Conservation (phyloP, 495 filamentous ascomycete species). For the Trichoderma erinaceum region DNA sequence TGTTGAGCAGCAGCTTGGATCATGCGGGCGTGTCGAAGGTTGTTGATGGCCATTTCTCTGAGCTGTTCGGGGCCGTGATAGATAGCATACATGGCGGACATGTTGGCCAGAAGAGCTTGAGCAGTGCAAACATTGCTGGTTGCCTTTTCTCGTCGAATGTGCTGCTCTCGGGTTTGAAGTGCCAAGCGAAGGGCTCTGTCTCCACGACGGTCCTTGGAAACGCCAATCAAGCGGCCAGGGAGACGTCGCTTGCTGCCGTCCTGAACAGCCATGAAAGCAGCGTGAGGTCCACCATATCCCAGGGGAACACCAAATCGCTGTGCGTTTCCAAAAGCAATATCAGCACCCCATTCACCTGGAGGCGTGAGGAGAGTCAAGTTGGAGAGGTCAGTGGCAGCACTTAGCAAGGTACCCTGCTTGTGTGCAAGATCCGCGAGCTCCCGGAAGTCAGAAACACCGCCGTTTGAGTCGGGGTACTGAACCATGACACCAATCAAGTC, state of each 20-base stretch:
- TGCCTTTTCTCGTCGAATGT: constrained; percentile 95
- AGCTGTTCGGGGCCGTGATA: constrained; percentile 90
- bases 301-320: constrained; percentile 92
- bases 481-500: constrained; percentile 86
- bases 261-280: constrained; percentile 90
- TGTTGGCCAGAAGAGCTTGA: constrained; percentile 91
- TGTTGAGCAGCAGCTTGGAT: constrained; percentile 60
- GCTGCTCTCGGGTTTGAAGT: constrained; percentile 92
- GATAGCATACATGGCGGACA: constrained; percentile 96
- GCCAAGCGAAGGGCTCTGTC: constrained; percentile 80
- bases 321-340: constrained; percentile 95
- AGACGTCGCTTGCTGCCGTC: constrained; percentile 97
- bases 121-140: constrained; percentile 99
- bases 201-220: constrained; percentile 87
- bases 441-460: constrained; percentile 71
- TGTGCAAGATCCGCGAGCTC: constrained; percentile 72
- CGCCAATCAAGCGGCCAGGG: constrained; percentile 84
- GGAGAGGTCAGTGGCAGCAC: constrained; percentile 85
- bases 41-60: constrained; percentile 74
- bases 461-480: constrained; percentile 91
- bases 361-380: constrained; percentile 86
- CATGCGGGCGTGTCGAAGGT: constrained; percentile 62
- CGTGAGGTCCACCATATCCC: constrained; percentile 92
- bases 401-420: constrained; percentile 71
- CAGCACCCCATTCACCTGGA: constrained; percentile 92